Conservation (phyloP, 202 grass and related monocot species). For the Hordeum pubiflorum region DNA sequence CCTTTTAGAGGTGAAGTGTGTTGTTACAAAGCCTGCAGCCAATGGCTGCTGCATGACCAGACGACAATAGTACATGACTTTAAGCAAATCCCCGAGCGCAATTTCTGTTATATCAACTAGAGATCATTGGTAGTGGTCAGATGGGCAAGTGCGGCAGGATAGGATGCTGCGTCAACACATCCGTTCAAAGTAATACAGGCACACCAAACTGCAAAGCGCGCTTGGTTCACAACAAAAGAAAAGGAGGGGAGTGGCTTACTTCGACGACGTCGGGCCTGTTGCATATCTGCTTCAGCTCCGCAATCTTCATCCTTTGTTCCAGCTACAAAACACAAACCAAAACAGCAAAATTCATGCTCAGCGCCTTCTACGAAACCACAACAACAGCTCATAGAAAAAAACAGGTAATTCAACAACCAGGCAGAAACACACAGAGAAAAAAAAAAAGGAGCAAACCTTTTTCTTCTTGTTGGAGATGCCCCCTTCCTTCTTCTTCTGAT, state of each 20-base stretch:
- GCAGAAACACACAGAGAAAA: not conserved
- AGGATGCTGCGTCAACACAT: not conserved
- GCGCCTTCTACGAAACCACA: not conserved
- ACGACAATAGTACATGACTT: not conserved
- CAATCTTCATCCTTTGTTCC: conserved; percentile 86
- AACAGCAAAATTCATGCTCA: not conserved
- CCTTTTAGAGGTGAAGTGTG: not conserved
- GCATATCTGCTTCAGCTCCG: conserved; percentile 80
- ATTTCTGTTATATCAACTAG: not conserved
- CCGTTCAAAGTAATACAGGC: not conserved
- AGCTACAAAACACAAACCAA: conserved; percentile 31
- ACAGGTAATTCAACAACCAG: not conserved
- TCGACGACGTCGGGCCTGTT: conserved; percentile 85
- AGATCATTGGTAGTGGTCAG: not conserved
- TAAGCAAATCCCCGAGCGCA: not conserved
- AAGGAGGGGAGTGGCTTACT: conserved; percentile 27
- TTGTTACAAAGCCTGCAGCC: not conserved
- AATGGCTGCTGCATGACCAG: not conserved
- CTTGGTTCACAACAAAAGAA: not conserved
- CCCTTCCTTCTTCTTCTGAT: conserved; percentile 83
- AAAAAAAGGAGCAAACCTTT: conserved; percentile 35
- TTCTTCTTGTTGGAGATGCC: conserved; percentile 69
- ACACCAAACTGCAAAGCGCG: not conserved
- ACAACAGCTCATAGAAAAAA: not conserved
- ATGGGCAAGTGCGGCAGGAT: not conserved